Conservation (phyloP, 225 moss, liverwort and hornwort species). For the Pleurozium schreberi region DNA sequence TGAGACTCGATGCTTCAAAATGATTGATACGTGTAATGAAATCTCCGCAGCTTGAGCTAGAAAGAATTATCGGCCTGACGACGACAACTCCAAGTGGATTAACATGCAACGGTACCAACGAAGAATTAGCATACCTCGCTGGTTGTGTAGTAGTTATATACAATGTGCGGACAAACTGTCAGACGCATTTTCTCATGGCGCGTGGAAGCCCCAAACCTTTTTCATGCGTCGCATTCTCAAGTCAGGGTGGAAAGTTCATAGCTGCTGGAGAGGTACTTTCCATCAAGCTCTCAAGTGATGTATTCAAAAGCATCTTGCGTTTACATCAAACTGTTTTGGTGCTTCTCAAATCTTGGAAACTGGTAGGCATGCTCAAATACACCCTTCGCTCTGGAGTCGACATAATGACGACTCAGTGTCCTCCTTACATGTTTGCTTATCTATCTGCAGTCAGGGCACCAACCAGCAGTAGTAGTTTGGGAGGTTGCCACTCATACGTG, state of each 20-base stretch:
- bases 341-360: not conserved
- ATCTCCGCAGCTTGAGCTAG: conserved; percentile 54
- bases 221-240: conserved; percentile 56
- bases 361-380: not conserved
- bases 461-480: conserved; percentile 61
- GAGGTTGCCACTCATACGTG: conserved; percentile 44
- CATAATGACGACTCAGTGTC: not conserved
- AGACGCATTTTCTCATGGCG: conserved; percentile 44
- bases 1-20: not conserved
- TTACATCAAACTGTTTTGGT: not conserved
- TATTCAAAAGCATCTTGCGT: not conserved
- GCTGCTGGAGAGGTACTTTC: conserved; percentile 64
- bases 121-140: conserved; percentile 58
- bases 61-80: conserved; percentile 55
- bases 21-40: not conserved
- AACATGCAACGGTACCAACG: conserved; percentile 42
- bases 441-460: conserved; percentile 58
- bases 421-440: not conserved
- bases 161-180: conserved; percentile 50
- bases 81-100: conserved; percentile 42
- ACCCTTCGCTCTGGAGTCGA: not conserved
- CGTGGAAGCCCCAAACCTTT: conserved; percentile 45
- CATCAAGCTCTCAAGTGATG: not conserved
- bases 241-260: conserved; percentile 52
- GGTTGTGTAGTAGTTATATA: conserved; percentile 64